Evolutionary conservation across 805 yeast genomes (phyloP).

Genomic region (Komagataella mondaviorum): DNA sequence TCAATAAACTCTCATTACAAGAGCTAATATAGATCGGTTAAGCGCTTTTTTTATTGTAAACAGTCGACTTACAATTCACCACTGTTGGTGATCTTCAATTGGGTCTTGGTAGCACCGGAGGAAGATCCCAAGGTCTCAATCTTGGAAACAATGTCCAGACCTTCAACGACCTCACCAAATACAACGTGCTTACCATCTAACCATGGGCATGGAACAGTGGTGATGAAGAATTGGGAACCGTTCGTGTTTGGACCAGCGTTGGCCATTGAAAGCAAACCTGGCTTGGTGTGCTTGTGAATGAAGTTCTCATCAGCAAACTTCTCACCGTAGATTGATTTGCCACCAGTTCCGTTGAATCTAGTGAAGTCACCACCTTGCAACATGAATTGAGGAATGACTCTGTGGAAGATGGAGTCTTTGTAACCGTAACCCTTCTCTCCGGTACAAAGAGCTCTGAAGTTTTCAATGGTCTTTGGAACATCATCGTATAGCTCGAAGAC

Average conservation of each 20-base stretch:
- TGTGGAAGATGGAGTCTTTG: conserved; percentile 81
- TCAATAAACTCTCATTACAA: background rate
- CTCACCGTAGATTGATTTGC: conserved; percentile 73
- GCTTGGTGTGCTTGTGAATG: conserved; percentile 59
- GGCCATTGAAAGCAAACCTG: conserved; percentile 85
- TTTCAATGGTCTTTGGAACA: conserved; percentile 91
- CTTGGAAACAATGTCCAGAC: conserved; percentile 74
- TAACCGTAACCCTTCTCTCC: conserved; percentile 90
- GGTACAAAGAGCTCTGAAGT: conserved; percentile 85
- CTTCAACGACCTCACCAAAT: conserved; percentile 84
- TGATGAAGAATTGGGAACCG: conserved; percentile 95
- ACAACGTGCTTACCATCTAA: conserved; percentile 92
- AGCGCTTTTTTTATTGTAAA: background rate
- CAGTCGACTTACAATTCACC: conserved; percentile 35
- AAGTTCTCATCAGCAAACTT: conserved; percentile 74
- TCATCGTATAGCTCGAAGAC: conserved; percentile 82
- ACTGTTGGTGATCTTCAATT: conserved; percentile 37
- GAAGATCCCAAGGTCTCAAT: conserved; percentile 52
- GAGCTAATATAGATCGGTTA: background rate
- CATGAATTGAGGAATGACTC: conserved; percentile 94
- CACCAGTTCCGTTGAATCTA: conserved; percentile 77
- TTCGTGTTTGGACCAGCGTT: conserved; percentile 98
- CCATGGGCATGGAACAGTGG: conserved; percentile 81
- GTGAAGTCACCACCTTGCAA: conserved; percentile 90
- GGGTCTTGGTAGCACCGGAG: conserved; percentile 31